Base-by-base conservation (phyloP, 768 basidiomycete species). In the Cystofilobasidium bisporidii region DNA sequence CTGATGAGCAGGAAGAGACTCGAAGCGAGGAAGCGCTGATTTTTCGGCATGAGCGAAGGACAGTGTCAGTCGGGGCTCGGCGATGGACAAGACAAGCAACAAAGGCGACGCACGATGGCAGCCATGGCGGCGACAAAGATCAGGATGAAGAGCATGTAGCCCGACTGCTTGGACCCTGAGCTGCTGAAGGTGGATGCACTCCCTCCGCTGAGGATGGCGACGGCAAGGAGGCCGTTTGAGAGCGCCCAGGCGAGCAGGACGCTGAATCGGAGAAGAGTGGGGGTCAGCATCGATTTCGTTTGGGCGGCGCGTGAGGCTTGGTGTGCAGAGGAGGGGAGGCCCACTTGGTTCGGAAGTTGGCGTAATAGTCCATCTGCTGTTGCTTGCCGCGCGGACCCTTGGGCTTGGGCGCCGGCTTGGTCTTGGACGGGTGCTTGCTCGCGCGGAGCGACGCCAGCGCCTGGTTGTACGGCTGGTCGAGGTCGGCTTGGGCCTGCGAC, bases 401-500 rank as follows among this genome's bases (percentile, higher is more conserved):
- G 20, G 58, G n/a, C 58, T 36, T 59, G 30, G 58, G 33, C 58
- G 40, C 40, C 36, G 48, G 36, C 36, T 48, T 28, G 17, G 41
- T 53, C 45, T 53, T 36, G 8, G 41, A n/a, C 18, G 65, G 65
- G 26, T 66, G 43, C 33, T 66, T 66, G 58, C 47, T 50, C 47
- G 40, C 59, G 30, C 57, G 58, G 22, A 66, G 58, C 18, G 45
- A 48, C 4, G 30, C 57, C 41, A 66, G 65, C 4, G 65, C 65
- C 18, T 60, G 26, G 30, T 57, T 58, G 65, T 66, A 66, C 33
- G 65, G 59, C 32, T 32, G 28, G 47, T 66, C 56, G 33, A 58
- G 57, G 48, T 66, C 65, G 1, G 65, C 65, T 82, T 78, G 58
- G 81, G 79, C 64, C 83, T 82, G 40, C 93, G 79, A 72, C 90